Evolutionary conservation across 129 eudicot genomes (phyloP), one percentile per base, ranked within the genome.

Genomic region (Pittosporum tobira): DNA sequence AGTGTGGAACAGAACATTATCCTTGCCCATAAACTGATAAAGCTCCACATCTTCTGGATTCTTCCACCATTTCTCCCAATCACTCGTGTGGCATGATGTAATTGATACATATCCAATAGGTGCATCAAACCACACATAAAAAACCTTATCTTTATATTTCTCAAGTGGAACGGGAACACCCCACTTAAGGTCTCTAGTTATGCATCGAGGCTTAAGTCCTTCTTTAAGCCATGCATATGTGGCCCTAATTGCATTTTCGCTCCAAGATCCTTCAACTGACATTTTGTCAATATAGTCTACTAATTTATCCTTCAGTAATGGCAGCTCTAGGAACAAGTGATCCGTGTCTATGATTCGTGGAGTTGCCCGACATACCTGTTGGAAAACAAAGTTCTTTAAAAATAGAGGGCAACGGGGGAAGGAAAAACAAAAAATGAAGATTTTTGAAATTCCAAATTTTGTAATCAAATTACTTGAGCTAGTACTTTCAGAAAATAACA

Each of bases 111-210:
- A 71, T 4, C 75, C 75, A 20, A 71, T 53, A 22, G 75, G 75
- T 54, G 75, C 75, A 46, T 71, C 75, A 71, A 51, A 71, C 75
- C 75, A 71, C 48, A 71, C 75, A 63, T 71, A 71, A 20, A 71
- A 63, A 46, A 71, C 75, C 70, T 71, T 71, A 19, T 71, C 69
- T 31, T 46, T 54, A 36, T 50, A 71, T 44, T 63, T 62, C 46
- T 71, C 75, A 59, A 22, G 64, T 40, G 64, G 64, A 59, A 59
- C 64, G 6, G 48, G 64, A 59, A 59, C 64, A 2, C 75, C 75
- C 75, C 75, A 71, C 42, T 71, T 71, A 24, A 71, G 52, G 58
- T 71, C 75, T 63, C 75, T 53, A 45, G 75, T 71, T n/a, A 71
- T 71, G 28, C 75, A 62, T 31, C 70, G 51, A 27, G 63, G 51